Evolutionary conservation across 2,329 filamentous ascomycete genomes (phyloP).

Genomic region (Microcyclospora tardicrescens): DNA sequence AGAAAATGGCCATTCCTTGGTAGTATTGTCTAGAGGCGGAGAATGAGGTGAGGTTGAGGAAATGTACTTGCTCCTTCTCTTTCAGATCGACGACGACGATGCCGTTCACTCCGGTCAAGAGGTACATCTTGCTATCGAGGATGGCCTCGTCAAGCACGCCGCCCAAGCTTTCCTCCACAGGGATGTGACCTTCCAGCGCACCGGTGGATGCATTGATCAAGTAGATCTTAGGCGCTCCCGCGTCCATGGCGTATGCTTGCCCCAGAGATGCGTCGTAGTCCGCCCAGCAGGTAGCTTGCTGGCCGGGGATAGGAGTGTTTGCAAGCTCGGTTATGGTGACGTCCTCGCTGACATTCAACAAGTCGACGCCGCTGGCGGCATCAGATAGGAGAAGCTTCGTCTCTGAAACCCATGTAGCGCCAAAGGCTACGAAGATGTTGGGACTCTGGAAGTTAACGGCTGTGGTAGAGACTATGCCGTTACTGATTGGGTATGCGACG

Average conservation of each 20-base stretch:
- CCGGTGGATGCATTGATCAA: constrained; percentile 5
- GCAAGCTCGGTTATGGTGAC: constrained; percentile 3
- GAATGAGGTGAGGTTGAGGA: constrained; percentile 7
- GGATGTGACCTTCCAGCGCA: constrained; percentile 3
- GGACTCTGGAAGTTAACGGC: constrained; percentile 2
- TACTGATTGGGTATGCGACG: constrained; percentile 4
- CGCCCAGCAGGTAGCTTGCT: constrained; percentile 10
- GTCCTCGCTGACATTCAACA: constrained; percentile 5
- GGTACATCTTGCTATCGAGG: constrained; percentile 6
- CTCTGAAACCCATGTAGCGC: constrained; percentile 4
- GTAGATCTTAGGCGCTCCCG: constrained; percentile 2
- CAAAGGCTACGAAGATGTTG: constrained; percentile 6
- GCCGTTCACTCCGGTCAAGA: constrained; percentile 4
- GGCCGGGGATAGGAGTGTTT: constrained; percentile 2
- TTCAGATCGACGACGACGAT: constrained; percentile 8
- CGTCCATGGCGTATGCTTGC: constrained; percentile 8
- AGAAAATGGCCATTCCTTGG: constrained; percentile 5
- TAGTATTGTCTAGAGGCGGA: constrained; percentile 4
- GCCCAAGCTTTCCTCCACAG: neutral
- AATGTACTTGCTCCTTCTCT: constrained; percentile 6
- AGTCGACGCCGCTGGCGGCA: constrained; percentile 6
- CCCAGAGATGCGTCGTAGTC: constrained; percentile 1
- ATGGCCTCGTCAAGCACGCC: constrained; percentile 9
- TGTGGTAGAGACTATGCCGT: constrained; percentile 3
- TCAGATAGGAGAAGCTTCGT: constrained; percentile 7